phyloP scores from a whole-genome alignment of 2,329 filamentous ascomycete genomes.

The Alternaria infectoria region DNA sequence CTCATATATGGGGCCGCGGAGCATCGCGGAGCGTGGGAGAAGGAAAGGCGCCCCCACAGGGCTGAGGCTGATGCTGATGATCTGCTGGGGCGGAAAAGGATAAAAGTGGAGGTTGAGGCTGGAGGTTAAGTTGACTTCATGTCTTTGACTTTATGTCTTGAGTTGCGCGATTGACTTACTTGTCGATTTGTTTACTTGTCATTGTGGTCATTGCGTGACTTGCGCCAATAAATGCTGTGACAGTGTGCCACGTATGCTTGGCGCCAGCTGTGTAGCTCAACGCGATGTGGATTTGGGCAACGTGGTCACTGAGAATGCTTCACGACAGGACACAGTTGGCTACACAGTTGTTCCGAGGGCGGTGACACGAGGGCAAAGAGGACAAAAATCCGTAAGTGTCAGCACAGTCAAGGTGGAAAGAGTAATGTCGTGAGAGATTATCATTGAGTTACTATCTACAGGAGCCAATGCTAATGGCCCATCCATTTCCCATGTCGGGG shows the following conservation, averaged over 20 bases:
- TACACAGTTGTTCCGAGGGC: not conserved
- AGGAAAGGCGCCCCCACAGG: not conserved
- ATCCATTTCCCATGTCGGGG: conserved; percentile 30
- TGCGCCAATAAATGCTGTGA: not conserved
- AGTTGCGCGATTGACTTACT: not conserved
- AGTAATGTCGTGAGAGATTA: conserved; percentile 19
- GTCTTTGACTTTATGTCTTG: not conserved
- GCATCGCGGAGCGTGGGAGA: not conserved
- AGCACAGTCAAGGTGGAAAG: not conserved
- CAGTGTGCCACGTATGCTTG: not conserved
- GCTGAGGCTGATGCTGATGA: not conserved
- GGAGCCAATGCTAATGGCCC: conserved; percentile 15
- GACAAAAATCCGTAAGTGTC: not conserved
- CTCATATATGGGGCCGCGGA: not conserved
- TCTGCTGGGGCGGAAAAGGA: not conserved
- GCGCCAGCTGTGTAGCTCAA: not conserved
- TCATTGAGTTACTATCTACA: conserved; percentile 36
- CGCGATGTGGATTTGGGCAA: not conserved
- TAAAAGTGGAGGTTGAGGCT: not conserved
- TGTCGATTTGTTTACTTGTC: not conserved
- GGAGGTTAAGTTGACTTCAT: not conserved
- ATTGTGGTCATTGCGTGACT: not conserved
- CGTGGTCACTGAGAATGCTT: no score
- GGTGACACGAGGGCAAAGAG: not conserved
- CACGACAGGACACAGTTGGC: not conserved